A percentile compares a stretch with the other conserved stretches of the same genome.
Evolutionary conservation across 2,329 filamentous ascomycete genomes (phyloP).

Genomic region (Monosporascus ibericus): DNA sequence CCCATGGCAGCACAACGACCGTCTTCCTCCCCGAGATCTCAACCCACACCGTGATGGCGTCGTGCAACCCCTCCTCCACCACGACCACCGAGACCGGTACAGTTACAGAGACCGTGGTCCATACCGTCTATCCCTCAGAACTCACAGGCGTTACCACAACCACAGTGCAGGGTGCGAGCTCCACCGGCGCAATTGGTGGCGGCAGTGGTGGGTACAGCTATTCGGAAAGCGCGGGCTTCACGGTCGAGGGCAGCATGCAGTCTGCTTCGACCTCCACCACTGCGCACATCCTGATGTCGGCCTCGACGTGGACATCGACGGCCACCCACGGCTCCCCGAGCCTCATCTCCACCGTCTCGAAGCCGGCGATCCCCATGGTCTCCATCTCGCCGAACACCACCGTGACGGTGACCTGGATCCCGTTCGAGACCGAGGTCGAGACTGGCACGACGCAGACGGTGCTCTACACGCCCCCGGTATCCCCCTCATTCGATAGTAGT

Average conservation of each 20-base stretch:
- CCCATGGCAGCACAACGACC: neutral
- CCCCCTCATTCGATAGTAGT: too few species aligned
- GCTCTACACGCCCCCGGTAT: too few species aligned
- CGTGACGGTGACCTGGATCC: neutral
- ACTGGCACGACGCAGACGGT: too few species aligned
- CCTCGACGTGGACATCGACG: neutral
- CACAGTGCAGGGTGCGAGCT: neutral
- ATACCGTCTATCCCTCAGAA: neutral
- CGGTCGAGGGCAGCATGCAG: neutral
- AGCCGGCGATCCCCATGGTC: neutral
- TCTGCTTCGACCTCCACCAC: neutral
- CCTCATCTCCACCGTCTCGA: conserved; percentile 1
- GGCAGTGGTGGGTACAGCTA: too few species aligned
- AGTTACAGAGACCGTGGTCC: neutral
- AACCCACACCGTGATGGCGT: neutral
- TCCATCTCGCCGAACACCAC: conserved; percentile 3
- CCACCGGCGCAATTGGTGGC: too few species aligned
- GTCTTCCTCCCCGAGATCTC: neutral
- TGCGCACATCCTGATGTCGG: neutral
- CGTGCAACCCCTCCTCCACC: neutral
- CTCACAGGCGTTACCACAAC: neutral
- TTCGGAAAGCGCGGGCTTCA: neutral
- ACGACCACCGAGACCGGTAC: neutral
- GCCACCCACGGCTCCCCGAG: neutral
- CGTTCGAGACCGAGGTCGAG: too few species aligned